These are phyloP conservation scores for Aspergillaceae sp. DNA, from an alignment of 2,329 filamentous ascomycete genomes.

Conservation along the genomic window DNA sequence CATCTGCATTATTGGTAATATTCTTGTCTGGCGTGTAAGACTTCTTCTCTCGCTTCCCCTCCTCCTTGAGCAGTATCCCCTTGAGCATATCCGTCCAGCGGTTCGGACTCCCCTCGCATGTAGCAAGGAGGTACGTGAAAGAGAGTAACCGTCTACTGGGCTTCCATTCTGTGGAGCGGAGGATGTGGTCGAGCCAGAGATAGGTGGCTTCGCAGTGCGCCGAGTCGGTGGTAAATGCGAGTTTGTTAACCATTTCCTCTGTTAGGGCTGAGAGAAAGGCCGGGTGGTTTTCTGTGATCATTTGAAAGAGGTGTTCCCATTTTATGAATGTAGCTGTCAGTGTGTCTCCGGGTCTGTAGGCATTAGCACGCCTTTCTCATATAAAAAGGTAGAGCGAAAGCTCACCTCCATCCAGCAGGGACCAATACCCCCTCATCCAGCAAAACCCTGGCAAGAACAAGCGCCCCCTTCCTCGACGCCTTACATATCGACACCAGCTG, in stretches of 20 bases:
- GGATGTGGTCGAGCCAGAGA: conserved; percentile 44
- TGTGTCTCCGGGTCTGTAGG: conserved; percentile 17
- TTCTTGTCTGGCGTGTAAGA: background rate
- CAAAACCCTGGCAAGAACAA: conserved; percentile 17
- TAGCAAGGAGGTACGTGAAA: conserved; percentile 23
- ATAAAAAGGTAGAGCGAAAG: conserved; percentile 1
- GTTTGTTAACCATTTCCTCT: conserved; percentile 28
- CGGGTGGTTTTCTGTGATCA: conserved; percentile 25
- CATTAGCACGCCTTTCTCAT: conserved; percentile 1
- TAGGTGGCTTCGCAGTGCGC: conserved; percentile 36
- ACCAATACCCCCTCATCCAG: conserved; percentile 21
- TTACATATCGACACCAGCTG: conserved; percentile 23
- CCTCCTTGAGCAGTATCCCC: conserved; percentile 7
- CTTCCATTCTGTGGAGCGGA: conserved; percentile 32
- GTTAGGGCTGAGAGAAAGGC: conserved; percentile 32
- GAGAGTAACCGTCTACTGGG: conserved; percentile 20
- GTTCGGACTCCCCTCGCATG: conserved; percentile 25
- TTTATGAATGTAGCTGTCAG: conserved; percentile 21
- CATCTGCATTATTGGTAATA: background rate
- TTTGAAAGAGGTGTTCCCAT: conserved; percentile 30
- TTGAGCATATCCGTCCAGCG: conserved; percentile 22
- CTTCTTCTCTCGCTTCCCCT: background rate
- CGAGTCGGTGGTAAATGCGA: conserved; percentile 20
- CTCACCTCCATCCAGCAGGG: conserved; percentile 20
- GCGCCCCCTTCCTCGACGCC: conserved; percentile 9